These are phyloP conservation scores for Lasiosphaeris hirsuta DNA, from an alignment of 495 filamentous ascomycete genomes.

Conservation along the genomic window DNA sequence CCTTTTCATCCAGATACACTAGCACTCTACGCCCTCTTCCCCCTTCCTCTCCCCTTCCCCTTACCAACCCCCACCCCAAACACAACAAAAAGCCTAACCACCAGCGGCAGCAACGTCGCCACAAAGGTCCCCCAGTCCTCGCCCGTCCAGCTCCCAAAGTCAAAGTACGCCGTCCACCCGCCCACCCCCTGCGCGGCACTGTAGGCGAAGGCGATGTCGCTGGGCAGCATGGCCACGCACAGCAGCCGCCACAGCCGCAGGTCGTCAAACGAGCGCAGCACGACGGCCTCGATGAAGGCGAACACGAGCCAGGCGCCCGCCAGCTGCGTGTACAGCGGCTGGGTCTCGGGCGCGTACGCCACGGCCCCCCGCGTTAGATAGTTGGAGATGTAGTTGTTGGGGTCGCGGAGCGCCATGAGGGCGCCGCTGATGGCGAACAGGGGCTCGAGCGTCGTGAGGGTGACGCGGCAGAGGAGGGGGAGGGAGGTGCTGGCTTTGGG, in stretches of 20 bases:
- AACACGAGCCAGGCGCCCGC: conserved; percentile 53
- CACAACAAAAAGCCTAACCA: conserved; percentile 19
- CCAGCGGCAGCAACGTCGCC: conserved; percentile 7
- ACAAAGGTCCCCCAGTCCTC: conserved; percentile 18
- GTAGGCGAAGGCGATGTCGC: conserved; percentile 18
- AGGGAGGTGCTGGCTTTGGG: conserved; percentile 20
- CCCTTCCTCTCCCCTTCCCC: not conserved
- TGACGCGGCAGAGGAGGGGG: conserved; percentile 42
- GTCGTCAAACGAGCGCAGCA: conserved; percentile 51
- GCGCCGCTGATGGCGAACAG: conserved; percentile 29
- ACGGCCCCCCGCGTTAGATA: conserved; percentile 20
- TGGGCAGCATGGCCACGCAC: conserved; percentile 28
- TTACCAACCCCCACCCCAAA: conserved; percentile 15
- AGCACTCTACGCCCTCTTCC: not conserved
- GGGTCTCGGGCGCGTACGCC: conserved; percentile 4
- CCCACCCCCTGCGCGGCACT: conserved; percentile 26
- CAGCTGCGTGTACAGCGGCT: conserved; percentile 45
- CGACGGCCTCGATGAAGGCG: conserved; percentile 55
- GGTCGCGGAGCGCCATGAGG: conserved; percentile 43
- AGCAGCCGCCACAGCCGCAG: conserved; percentile 49
- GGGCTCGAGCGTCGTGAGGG: conserved; percentile 60
- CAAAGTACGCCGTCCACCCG: conserved; percentile 21
- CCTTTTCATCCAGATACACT: not conserved
- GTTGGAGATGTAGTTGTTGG: conserved; percentile 29
- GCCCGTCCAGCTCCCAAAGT: conserved; percentile 16